Evolutionary conservation across 2,329 filamentous ascomycete genomes (phyloP).

Genomic region (Pseudocercospora cruenta): DNA sequence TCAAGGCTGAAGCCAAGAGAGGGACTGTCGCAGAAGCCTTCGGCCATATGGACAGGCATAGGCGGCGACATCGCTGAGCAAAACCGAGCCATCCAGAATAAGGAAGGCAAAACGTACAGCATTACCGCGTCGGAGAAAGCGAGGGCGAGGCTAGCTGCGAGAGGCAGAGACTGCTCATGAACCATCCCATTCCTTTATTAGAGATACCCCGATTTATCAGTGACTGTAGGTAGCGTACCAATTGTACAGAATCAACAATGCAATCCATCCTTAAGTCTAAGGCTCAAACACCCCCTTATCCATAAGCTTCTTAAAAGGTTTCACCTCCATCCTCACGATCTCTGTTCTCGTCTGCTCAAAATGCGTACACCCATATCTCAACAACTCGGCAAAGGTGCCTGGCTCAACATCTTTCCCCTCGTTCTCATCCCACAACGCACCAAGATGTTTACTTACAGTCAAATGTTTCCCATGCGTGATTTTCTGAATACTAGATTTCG

Average conservation of each 20-base stretch:
- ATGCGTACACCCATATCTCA: constrained; percentile 38
- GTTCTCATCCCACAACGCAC: constrained; percentile 36
- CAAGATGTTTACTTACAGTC: constrained; percentile 28
- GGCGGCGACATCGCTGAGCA: constrained; percentile 21
- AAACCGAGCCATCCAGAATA: constrained; percentile 23
- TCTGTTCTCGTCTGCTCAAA: constrained; percentile 33
- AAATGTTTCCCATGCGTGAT: constrained; percentile 37
- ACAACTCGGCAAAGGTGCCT: constrained; percentile 38
- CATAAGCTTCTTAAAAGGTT: constrained; percentile 5
- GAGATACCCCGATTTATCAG: background rate
- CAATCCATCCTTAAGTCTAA: background rate
- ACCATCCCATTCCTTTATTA: background rate
- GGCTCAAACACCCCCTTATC: constrained; percentile 19
- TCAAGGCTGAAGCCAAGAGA: constrained; percentile 23
- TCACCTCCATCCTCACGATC: constrained; percentile 16
- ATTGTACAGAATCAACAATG: background rate
- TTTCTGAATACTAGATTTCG: constrained; percentile 34
- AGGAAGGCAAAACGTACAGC: background rate
- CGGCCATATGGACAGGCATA: constrained; percentile 35
- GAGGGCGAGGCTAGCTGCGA: background rate
- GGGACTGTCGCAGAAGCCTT: constrained; percentile 25
- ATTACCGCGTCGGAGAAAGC: background rate
- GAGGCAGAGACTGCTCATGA: background rate
- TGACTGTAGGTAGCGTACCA: background rate
- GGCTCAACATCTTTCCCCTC: constrained; percentile 29